Evolutionary conservation across 495 filamentous ascomycete genomes (phyloP), one percentile per base, ranked within the genome.

Genomic region (Penicillium angulare): DNA sequence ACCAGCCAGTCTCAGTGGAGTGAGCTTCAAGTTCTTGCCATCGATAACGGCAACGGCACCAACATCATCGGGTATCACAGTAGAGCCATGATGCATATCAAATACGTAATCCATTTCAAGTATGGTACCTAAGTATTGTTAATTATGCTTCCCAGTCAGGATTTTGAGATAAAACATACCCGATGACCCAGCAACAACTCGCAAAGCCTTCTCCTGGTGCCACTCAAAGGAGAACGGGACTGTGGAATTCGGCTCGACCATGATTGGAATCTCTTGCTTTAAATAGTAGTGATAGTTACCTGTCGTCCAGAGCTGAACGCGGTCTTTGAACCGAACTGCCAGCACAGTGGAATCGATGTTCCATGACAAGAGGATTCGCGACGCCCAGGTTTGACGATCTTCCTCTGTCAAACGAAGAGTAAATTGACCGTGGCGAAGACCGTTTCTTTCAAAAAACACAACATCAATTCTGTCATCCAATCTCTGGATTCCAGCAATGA

Each of bases 251-350:
- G 54, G 22, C 45, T 65, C 59, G 6, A 60, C 43, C 8, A 65
- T 65, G 21, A 79, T 69, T 3, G 68, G 69, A 12, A 92, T 75
- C 61, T 98, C 93, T 69, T 96, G 92, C 69, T 97, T 98, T n/a
- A 97, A 73, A 63, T 97, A 97, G 78, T 91, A 97, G 60, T 98
- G 88, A 60, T 98, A 98, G 63, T 98, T 98, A 7, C 91, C 88
- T 76, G 86, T 93, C 2, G 89, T 95, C 92, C 93, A 98, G n/a
- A 97, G 72, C 57, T 98, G 93, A 13, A 92, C 72, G 33, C 85
- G 78, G 54, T 95, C 84, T 34, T 73, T 71, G 60, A 91, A 82
- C 17, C 78, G 78, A 8, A 97, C 85, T 3, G 93, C 93, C 18
- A 98, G 79, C 12, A 96, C 89, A 3, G 86, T 89, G 0, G 93